Evolutionary conservation across 1,284 basidiomycete genomes (phyloP), one percentile per base, ranked within the genome.

Genomic region (Volvariella volvacea): DNA sequence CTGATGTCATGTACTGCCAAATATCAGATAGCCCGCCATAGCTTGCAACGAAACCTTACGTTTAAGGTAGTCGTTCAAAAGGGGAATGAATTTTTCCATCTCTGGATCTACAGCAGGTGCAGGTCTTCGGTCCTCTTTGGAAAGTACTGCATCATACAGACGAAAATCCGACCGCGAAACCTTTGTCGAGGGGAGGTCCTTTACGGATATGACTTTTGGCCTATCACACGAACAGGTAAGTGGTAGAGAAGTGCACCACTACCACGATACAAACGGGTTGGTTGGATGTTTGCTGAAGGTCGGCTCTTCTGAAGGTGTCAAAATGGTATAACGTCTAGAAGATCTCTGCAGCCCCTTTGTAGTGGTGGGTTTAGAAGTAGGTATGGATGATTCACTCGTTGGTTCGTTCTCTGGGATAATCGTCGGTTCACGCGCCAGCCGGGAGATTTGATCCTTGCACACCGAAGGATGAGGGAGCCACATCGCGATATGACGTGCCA

Each of bases 61-160:
- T 46, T 70, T 79, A 20, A 88, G 62, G 58, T 88, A 88, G 49
- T 86, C 83, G 46, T 78, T 71, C 14, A 88, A 62, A 63, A 88
- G 66, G 0, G 83, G 76, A 40, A 85, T 51, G 55, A 88, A 88
- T 44, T 83, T 84, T 45, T 80, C 84, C 65, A 88, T 76, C 54
- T 86, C 83, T 2, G 68, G 60, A 53, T 83, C 80, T 8, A 67
- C 48, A 20, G 63, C 54, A 20, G 63, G 57, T 7, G 56, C 44
- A 8, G 59, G 39, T 4, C 61, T 47, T 4, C 56, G 36, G n/a
- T 59, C 60, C n/a, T 63, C 56, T 0, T 62, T 55, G 17, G 73
- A 68, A 2, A 68, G 75, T 10, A 88, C 67, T 0, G 85, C 85
- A 48, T 88, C 85, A 48, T 81, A 87, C 69, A 88, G 70, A 53